Percentiles rank a stretch among this genome's conserved stretches.
These are phyloP conservation scores for Geotrichum reessii DNA, from an alignment of 1,139 yeast genomes.

Conservation along the genomic window DNA sequence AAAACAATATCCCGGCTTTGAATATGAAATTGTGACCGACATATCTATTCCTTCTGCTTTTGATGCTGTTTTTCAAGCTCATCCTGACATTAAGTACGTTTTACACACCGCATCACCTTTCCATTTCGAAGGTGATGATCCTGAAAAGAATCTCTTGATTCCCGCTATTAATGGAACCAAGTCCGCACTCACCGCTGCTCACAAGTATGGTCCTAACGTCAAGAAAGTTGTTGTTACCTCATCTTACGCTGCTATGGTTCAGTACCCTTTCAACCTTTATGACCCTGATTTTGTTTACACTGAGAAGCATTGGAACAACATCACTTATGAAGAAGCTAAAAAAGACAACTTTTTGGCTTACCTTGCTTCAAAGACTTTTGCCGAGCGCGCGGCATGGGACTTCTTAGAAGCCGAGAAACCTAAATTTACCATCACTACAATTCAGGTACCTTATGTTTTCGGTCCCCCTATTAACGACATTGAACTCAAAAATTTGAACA, in stretches of 20 bases:
- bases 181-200: slow-evolving; percentile 41
- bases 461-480: slow-evolving; percentile 42
- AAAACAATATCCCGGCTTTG: slow-evolving; percentile 24
- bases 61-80: slow-evolving; percentile 44
- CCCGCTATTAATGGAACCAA: slow-evolving; percentile 52
- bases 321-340: slow-evolving; percentile 35
- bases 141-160: slow-evolving; percentile 36
- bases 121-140: slow-evolving; percentile 39
- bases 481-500: slow-evolving; percentile 28
- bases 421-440: slow-evolving; percentile 37
- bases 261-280: slow-evolving; percentile 35
- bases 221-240: slow-evolving; percentile 52
- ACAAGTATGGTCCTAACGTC: slow-evolving; percentile 44
- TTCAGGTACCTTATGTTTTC: slow-evolving; percentile 44
- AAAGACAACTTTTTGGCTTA: slow-evolving; percentile 28
- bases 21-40: slow-evolving; percentile 34
- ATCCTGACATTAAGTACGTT: slow-evolving; percentile 45
- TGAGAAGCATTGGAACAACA: slow-evolving; percentile 40
- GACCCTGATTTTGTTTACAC: slow-evolving; percentile 26
- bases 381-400: slow-evolving; percentile 44
- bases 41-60: slow-evolving; percentile 54
- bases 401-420: slow-evolving; percentile 37
- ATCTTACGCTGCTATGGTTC: slow-evolving; percentile 45
- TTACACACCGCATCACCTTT: slow-evolving; percentile 61
- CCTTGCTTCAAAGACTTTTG: slow-evolving; percentile 36